Conservation (phyloP, 2,329 filamentous ascomycete genomes). For the Fusarium incarnatum region DNA sequence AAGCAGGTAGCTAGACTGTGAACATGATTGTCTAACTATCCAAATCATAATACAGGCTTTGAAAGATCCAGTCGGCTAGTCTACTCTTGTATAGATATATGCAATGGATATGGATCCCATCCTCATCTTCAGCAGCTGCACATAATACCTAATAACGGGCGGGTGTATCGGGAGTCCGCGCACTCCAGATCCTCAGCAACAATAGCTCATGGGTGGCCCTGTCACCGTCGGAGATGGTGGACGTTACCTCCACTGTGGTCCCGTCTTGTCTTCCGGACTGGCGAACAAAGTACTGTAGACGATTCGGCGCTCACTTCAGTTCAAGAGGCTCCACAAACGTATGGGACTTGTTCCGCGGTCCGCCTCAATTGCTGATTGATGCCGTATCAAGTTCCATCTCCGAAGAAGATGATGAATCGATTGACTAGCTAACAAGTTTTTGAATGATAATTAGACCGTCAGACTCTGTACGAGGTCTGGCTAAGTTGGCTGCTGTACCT, state of each 20-base stretch:
- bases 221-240: conserved; percentile 42
- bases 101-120: background rate
- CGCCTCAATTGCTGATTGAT: conserved; percentile 37
- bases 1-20: background rate
- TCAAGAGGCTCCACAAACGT: conserved; percentile 22
- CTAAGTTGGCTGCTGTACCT: background rate
- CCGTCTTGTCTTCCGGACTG: conserved; percentile 6
- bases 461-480: background rate
- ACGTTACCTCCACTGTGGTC: conserved; percentile 40
- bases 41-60: background rate
- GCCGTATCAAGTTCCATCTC: conserved; percentile 37
- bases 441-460: background rate
- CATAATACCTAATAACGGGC: conserved; percentile 18
- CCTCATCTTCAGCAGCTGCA: background rate
- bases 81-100: background rate
- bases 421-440: conserved; percentile 7
- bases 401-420: conserved; percentile 18
- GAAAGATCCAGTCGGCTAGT: background rate
- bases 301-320: conserved; percentile 28
- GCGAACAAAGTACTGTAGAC: conserved; percentile 12
- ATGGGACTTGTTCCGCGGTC: conserved; percentile 26
- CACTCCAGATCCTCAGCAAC: conserved; percentile 39
- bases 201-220: conserved; percentile 33
- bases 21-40: background rate
- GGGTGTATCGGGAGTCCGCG: conserved; percentile 37